These are phyloP conservation scores for Nevesoporus exiguus DNA, from an alignment of 768 basidiomycete species.

Conservation along the genomic window DNA sequence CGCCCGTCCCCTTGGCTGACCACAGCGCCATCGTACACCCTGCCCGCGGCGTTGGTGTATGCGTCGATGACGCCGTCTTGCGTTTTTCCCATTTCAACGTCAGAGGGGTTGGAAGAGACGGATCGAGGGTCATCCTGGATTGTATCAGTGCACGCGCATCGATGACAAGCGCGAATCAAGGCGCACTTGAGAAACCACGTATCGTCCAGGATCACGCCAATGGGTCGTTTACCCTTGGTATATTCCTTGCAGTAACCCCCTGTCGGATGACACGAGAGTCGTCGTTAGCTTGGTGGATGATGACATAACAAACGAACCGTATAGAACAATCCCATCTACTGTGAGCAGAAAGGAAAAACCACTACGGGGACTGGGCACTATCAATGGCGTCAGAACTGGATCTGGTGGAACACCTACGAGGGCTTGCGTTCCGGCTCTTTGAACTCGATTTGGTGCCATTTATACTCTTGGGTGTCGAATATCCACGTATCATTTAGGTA, in stretches of 20 bases:
- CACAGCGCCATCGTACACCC: constrained; percentile 89
- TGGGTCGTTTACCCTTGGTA: constrained; percentile 73
- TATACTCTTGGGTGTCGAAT: constrained; percentile 83
- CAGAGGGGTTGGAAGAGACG: constrained; percentile 31
- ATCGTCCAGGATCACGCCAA: constrained; percentile 87
- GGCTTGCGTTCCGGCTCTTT: constrained; percentile 69
- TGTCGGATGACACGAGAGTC: too few species aligned
- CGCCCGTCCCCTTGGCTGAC: constrained; percentile 60
- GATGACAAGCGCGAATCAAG: neutral
- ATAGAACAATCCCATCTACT: constrained; percentile 73
- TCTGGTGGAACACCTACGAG: constrained; percentile 44
- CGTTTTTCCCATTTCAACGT: constrained; percentile 85
- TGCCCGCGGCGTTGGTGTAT: constrained; percentile 63
- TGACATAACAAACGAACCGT: constrained; percentile 45
- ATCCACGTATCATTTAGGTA: constrained; percentile 85
- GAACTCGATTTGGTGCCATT: constrained; percentile 77
- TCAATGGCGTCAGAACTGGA: neutral
- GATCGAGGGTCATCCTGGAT: constrained; percentile 33
- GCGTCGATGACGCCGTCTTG: constrained; percentile 58
- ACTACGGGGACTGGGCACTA: constrained; percentile 57
- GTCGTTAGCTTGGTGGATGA: neutral
- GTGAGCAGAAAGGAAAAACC: constrained; percentile 84
- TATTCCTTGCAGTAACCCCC: constrained; percentile 94
- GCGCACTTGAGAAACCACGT: constrained; percentile 81
- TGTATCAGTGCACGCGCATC: neutral